phyloP scores from a whole-genome alignment of 352 stramenopile species.

The Phytopythium ostracodes region DNA sequence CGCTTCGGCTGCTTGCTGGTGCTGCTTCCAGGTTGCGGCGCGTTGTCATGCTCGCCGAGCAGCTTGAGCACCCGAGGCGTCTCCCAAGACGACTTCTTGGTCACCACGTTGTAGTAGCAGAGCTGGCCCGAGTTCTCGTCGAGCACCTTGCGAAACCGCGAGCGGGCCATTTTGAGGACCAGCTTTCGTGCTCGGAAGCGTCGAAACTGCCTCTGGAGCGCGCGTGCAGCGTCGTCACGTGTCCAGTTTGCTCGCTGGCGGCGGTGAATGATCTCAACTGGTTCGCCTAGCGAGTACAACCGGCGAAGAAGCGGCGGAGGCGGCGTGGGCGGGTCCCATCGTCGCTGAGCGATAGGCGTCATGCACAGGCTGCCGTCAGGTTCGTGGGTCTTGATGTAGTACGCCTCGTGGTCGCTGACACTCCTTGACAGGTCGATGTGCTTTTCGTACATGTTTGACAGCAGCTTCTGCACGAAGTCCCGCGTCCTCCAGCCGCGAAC shows the following conservation, averaged over 20 bases:
- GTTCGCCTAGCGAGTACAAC: constrained; percentile 59
- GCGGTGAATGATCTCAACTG: constrained; percentile 53
- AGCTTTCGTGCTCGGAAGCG: constrained; percentile 34
- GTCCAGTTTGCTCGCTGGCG: constrained; percentile 43
- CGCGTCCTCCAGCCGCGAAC: background rate
- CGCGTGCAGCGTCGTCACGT: constrained; percentile 42
- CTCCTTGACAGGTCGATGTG: constrained; percentile 45
- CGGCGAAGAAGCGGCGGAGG: constrained; percentile 38
- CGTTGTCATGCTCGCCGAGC: constrained; percentile 17
- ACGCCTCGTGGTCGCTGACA: constrained; percentile 31
- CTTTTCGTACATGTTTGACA: constrained; percentile 48
- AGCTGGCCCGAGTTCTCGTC: constrained; percentile 41
- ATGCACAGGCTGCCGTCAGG: background rate
- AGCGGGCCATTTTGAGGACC: constrained; percentile 34
- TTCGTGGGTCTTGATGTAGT: constrained; percentile 28
- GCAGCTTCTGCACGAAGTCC: background rate
- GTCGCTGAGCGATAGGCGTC: background rate
- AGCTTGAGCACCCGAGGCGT: constrained; percentile 33
- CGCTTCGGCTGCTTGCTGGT: background rate
- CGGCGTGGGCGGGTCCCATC: constrained; percentile 22
- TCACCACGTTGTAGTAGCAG: constrained; percentile 77
- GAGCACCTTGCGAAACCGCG: constrained; percentile 53
- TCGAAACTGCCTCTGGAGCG: constrained; percentile 52
- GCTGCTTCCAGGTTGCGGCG: background rate
- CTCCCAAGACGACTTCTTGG: constrained; percentile 66